Percentiles rank a stretch among this genome's conserved stretches.
Evolutionary conservation across 768 basidiomycete species (phyloP).

Genomic region (Hebeloma cylindrosporum): DNA sequence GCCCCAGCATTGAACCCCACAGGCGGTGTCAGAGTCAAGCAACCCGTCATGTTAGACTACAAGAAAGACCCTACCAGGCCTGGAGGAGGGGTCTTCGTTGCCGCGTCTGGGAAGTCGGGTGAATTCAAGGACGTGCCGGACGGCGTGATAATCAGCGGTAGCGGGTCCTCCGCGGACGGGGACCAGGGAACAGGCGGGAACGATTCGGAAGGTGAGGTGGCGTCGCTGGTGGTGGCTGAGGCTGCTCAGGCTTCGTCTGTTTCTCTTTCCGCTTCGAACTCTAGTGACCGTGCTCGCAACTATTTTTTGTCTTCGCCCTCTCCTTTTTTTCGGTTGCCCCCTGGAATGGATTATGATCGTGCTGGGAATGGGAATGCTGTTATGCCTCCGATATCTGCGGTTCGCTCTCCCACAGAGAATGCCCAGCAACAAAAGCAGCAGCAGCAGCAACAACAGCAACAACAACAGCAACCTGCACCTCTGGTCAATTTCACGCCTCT

Average conservation of each 20-base stretch:
- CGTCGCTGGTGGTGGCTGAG: conserved; percentile 26
- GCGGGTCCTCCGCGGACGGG: conserved; percentile 43
- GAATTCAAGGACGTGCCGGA: conserved; percentile 55
- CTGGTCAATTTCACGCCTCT: conserved; percentile 61
- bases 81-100: conserved; percentile 86
- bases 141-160: conserved; percentile 57
- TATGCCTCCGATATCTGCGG: conserved; percentile 24
- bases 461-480: conserved; percentile 31
- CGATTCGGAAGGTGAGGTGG: conserved; percentile 48
- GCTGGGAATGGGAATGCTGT: too few relatives aligned
- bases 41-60: conserved; percentile 63
- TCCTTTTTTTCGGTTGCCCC: too few relatives aligned
- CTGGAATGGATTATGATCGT: conserved; percentile 9
- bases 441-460: conserved; percentile 8
- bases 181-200: conserved; percentile 32
- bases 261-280: conserved; percentile 26
- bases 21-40: conserved; percentile 61
- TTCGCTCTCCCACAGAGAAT: conserved; percentile 29
- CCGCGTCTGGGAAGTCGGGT: conserved; percentile 53
- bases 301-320: conserved; percentile 34
- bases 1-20: conserved; percentile 75
- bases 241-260: conserved; percentile 26
- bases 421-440: conserved; percentile 11
- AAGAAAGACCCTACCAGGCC: conserved; percentile 77
- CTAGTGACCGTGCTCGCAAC: conserved; percentile 38